A percentile compares a stretch with the other conserved stretches of the same genome.
Evolutionary conservation across 805 yeast genomes (phyloP).

Genomic region (Saccharomycopsis capsularis): DNA sequence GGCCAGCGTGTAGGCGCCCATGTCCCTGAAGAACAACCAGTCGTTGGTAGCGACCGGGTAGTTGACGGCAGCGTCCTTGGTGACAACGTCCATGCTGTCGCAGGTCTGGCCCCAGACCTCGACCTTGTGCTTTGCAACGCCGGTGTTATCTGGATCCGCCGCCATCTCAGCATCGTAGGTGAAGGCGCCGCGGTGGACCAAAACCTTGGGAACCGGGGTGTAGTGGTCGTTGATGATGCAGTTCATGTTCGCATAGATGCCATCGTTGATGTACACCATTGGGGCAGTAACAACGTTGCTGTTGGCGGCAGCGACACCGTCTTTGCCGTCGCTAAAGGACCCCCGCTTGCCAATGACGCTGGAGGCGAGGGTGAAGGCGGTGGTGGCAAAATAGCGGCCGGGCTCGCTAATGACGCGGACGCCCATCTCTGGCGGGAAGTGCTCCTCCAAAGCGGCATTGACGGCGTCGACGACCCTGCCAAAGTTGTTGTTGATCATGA

Average conservation of each 20-base stretch:
- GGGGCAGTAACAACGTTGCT: slow-evolving; percentile 34
- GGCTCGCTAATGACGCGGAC: slow-evolving; percentile 78
- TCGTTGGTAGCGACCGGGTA: slow-evolving; percentile 73
- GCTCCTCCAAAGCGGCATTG: slow-evolving; percentile 43
- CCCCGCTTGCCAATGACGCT: slow-evolving; percentile 81
- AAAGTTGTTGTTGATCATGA: slow-evolving; percentile 54
- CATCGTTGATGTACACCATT: slow-evolving; percentile 88
- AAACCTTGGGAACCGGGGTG: slow-evolving; percentile 59
- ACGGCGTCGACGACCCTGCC: slow-evolving; percentile 51
- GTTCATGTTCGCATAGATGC: slow-evolving; percentile 92
- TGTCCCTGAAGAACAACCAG: slow-evolving; percentile 77
- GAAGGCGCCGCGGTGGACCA: slow-evolving; percentile 47
- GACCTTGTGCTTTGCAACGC: slow-evolving; percentile 28
- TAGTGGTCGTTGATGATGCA: slow-evolving; percentile 93
- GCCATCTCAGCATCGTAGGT: slow-evolving; percentile 28
- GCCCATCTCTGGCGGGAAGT: slow-evolving; percentile 46
- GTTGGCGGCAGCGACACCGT: slow-evolving; percentile 24
- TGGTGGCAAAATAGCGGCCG: slow-evolving; percentile 82
- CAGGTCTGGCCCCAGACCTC: slow-evolving; percentile 99
- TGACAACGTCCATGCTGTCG: slow-evolving; percentile 87
- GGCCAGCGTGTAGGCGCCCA: slow-evolving; percentile 90
- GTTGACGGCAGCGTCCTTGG: slow-evolving; percentile 44
- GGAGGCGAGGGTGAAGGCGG: slow-evolving; percentile 78
- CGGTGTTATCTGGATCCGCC: slow-evolving; percentile 39
- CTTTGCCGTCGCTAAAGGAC: not conserved